phyloP scores from a whole-genome alignment of 176 grass and related monocot genomes.

The Carex parvula region DNA sequence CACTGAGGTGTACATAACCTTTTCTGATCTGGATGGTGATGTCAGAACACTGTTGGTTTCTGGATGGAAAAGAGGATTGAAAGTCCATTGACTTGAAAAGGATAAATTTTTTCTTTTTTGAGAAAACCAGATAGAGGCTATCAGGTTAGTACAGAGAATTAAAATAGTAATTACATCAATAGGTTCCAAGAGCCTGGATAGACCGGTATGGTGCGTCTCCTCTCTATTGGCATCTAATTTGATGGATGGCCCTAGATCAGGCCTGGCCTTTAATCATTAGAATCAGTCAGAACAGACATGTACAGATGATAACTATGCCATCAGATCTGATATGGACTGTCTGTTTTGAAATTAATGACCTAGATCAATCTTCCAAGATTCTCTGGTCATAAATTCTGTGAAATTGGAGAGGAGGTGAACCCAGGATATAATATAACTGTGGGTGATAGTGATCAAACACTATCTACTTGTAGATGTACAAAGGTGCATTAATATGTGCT shows the following conservation, averaged over 20 bases:
- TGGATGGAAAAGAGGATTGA: background rate
- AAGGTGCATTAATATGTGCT: background rate
- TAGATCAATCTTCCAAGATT: too few species aligned
- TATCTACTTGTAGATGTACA: background rate
- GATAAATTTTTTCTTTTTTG: background rate
- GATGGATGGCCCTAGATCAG: background rate
- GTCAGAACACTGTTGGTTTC: background rate
- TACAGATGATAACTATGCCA: background rate
- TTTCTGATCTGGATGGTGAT: background rate
- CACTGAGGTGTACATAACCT: background rate
- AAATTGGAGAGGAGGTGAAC: background rate
- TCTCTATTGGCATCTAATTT: background rate
- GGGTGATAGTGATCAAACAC: background rate
- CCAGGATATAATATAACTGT: background rate
- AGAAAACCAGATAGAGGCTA: too few species aligned
- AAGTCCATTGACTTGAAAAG: background rate
- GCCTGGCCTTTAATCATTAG: background rate
- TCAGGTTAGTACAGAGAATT: too few species aligned
- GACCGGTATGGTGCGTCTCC: background rate
- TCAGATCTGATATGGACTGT: background rate
- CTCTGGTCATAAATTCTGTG: too few species aligned
- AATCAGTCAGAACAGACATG: background rate
- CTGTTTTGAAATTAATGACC: too few species aligned
- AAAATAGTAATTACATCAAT: too few species aligned
- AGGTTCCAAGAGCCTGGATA: too few species aligned